phyloP scores from a whole-genome alignment of 148 eudicot genomes.

The Selenicereus undatus region DNA sequence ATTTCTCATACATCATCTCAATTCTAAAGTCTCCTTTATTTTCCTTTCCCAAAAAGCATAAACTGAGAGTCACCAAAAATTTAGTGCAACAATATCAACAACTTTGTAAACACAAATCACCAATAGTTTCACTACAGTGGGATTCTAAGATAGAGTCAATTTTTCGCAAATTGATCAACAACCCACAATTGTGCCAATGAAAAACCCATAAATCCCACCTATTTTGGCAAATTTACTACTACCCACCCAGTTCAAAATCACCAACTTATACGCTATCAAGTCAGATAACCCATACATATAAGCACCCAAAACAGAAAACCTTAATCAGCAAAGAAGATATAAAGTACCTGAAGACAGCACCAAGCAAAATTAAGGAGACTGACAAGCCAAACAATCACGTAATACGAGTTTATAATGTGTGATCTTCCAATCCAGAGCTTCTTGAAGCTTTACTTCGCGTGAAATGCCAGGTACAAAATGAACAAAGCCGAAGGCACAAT shows the following conservation, averaged over 20 bases:
- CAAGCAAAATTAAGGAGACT: conserved; percentile 62
- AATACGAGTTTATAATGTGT: conserved; percentile 51
- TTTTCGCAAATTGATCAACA: no score
- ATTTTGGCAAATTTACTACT: neutral
- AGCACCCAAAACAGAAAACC: neutral
- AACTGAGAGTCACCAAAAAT: neutral
- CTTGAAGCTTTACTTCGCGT: conserved; percentile 43
- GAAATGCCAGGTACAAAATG: conserved; percentile 48
- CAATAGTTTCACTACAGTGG: neutral
- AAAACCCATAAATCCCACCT: neutral
- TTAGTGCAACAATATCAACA: neutral
- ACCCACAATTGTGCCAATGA: no score
- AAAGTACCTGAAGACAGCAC: conserved; percentile 63
- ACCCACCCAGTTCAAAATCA: neutral
- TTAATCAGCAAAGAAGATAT: neutral
- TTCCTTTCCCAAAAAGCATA: neutral
- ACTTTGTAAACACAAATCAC: neutral
- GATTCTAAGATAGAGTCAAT: no score
- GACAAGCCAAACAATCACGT: conserved; percentile 62
- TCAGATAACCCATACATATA: neutral
- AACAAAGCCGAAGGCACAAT: conserved; percentile 49
- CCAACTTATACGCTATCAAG: neutral
- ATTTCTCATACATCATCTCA: neutral
- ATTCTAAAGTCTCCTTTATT: neutral
- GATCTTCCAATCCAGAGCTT: conserved; percentile 62